Conservation (phyloP, 2,329 filamentous ascomycete genomes). For the Apiospora sp. region DNA sequence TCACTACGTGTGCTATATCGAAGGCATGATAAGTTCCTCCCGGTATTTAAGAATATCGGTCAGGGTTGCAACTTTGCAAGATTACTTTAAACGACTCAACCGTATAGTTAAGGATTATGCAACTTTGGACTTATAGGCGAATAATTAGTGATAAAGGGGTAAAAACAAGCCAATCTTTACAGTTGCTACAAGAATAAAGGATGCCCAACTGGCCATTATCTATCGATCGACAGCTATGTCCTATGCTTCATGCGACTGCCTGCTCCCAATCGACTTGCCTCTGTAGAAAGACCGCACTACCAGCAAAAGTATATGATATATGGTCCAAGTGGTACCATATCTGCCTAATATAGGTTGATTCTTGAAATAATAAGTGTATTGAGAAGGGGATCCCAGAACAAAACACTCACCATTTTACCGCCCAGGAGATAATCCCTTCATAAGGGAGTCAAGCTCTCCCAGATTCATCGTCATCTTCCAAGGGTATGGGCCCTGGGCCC, state of each 20-base stretch:
- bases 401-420: slow-evolving; percentile 43
- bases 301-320: background rate
- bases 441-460: slow-evolving; percentile 42
- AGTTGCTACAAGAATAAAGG: background rate
- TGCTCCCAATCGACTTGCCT: background rate
- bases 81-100: too few relatives aligned
- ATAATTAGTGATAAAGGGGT: background rate
- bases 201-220: background rate
- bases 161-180: background rate
- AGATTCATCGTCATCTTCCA: slow-evolving; percentile 42
- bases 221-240: background rate
- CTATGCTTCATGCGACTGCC: background rate
- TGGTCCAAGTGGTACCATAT: background rate
- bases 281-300: too few relatives aligned
- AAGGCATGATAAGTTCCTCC: background rate
- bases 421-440: slow-evolving; percentile 44
- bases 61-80: background rate
- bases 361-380: background rate
- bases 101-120: background rate
- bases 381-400: background rate
- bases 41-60: background rate
- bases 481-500: slow-evolving; percentile 37
- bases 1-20: background rate
- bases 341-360: slow-evolving; percentile 7
- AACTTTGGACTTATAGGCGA: too few relatives aligned